phyloP scores from a whole-genome alignment of 2,329 filamentous ascomycete genomes.

The Penicillium fuscoglaucum region DNA sequence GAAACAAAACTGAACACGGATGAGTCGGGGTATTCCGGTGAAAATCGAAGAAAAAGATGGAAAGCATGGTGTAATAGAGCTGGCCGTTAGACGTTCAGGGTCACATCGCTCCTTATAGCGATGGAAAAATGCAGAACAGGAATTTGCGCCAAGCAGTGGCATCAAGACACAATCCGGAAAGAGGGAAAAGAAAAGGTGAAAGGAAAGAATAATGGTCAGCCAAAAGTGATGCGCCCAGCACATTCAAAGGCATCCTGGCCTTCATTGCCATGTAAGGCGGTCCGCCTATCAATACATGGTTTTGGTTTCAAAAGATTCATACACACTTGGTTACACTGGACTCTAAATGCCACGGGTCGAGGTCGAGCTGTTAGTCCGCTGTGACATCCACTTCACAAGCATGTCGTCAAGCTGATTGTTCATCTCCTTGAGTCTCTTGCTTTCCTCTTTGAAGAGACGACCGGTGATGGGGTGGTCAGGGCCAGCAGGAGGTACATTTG shows the following conservation, averaged over 20 bases:
- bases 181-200: constrained; percentile 4
- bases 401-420: constrained; percentile 86
- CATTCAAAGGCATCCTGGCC: constrained; percentile 13
- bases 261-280: constrained; percentile 4
- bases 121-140: constrained; percentile 5
- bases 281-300: constrained; percentile 17
- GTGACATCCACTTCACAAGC: constrained; percentile 73
- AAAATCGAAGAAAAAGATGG: constrained; percentile 17
- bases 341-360: constrained; percentile 20
- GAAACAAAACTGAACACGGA: constrained; percentile 17
- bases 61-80: constrained; percentile 7
- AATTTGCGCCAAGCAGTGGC: constrained; percentile 9
- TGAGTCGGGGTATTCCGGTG: constrained; percentile 35
- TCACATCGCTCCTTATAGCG: constrained; percentile 11
- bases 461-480: constrained; percentile 83
- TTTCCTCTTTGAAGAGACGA: constrained; percentile 81
- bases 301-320: constrained; percentile 14
- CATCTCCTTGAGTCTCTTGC: constrained; percentile 81
- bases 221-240: constrained; percentile 26
- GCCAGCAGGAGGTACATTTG: constrained; percentile 73
- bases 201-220: constrained; percentile 17
- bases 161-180: constrained; percentile 15
- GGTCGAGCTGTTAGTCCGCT: constrained; percentile 32
- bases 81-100: constrained; percentile 14
- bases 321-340: constrained; percentile 20